Base-by-base conservation (phyloP, 768 basidiomycete genomes). In the Austroboletus festivus region DNA sequence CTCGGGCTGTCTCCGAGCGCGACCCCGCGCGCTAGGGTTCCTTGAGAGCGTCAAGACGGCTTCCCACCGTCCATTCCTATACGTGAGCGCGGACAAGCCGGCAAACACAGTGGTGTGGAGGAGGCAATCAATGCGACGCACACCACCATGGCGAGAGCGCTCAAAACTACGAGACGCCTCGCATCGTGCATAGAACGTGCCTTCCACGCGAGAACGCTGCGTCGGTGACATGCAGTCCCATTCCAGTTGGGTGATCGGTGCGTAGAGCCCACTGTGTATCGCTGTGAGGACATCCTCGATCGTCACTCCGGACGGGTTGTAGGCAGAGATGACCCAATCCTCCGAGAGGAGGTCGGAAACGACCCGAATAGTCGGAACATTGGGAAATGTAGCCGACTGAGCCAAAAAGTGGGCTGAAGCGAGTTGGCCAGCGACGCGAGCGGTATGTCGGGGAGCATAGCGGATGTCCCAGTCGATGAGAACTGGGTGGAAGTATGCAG, bases 391-490 rank as follows among this genome's bases (percentile, higher is more conserved):
- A 3, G 76, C 81, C 42, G 52, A 63, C 40, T 73, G 70, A 3
- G 60, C 51, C 39, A 80, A 67, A 16, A 74, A 64, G 16, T 49
- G 28, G 44, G 42, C 4, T 5, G 57, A 51, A 4, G 52, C 37
- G 15, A 24, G 11, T 5, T 44, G 45, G 5, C 47, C 53, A 4
- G 48, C 43, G 3, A 63, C 33, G 47, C 49, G 45, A 39, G 59
- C 64, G 4, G 43, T 22, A 22, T 34, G 66, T 48, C 9, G 62
- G 9, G 79, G 77, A n/a, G 68, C 24, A 44, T 69, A 63, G 31
- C 78, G 74, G 38, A 78, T 38, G 57, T 83, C 80, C 81, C 81
- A 83, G 15, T 72, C 49, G 31, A 81, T 48, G 10, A 58, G 61
- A 41, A 56, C 49, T n/a, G 50, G 52, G 22, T 13, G 46, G 16